These are phyloP conservation scores for Breviolum minutum DNA, from an alignment of 73 alveolate species.

Conservation along the genomic window DNA sequence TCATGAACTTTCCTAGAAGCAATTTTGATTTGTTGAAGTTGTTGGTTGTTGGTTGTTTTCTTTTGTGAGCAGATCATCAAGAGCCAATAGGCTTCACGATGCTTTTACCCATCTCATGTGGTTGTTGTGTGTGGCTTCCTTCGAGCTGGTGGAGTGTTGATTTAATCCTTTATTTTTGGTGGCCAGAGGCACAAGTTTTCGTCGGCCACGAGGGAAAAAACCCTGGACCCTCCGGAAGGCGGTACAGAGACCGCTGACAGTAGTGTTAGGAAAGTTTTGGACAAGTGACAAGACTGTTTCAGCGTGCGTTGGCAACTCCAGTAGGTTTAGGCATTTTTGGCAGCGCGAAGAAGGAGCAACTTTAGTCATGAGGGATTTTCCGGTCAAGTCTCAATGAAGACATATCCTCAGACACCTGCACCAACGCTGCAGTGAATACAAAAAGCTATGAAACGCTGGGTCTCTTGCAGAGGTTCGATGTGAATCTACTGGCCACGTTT, in stretches of 20 bases:
- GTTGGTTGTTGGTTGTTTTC: no score
- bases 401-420: not conserved
- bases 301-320: slow-evolving; percentile 26
- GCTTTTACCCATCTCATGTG: no score
- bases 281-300: not conserved
- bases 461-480: no score
- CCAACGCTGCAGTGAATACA: slow-evolving; percentile 12
- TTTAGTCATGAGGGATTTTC: not conserved
- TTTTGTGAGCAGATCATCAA: no score
- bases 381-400: slow-evolving; percentile 1
- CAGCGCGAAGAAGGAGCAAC: slow-evolving; percentile 59
- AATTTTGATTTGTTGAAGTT: no score
- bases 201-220: slow-evolving; percentile 22
- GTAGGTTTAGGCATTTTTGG: slow-evolving; percentile 24
- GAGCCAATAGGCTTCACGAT: no score
- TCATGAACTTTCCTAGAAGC: no score
- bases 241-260: slow-evolving; percentile 42
- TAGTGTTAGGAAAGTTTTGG: slow-evolving; percentile 30
- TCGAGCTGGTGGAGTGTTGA: not conserved
- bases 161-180: not conserved
- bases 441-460: not conserved
- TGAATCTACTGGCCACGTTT: no score
- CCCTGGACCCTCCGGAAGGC: not conserved
- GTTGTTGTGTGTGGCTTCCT: no score
- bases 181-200: slow-evolving; percentile 62